Evolutionary conservation across 495 filamentous ascomycete species (phyloP).

Genomic region (Sporormia fimetaria): DNA sequence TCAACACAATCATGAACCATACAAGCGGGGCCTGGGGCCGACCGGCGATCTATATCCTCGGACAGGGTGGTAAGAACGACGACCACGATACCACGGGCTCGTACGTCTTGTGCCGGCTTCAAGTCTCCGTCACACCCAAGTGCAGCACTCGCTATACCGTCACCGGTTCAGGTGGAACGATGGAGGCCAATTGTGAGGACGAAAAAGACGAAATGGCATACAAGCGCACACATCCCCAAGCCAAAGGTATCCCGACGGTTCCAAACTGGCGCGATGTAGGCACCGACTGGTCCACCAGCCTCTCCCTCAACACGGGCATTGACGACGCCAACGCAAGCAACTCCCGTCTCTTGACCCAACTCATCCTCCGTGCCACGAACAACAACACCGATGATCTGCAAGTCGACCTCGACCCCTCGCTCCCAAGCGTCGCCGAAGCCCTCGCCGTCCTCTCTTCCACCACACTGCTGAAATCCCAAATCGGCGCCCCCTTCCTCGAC

Average conservation of each 20-base stretch:
- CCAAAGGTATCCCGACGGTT: constrained; percentile 26
- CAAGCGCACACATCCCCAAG: constrained; percentile 32
- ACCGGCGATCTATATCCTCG: constrained; percentile 53
- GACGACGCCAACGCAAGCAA: constrained; percentile 48
- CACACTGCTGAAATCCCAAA: constrained; percentile 41
- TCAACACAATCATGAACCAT: constrained; percentile 55
- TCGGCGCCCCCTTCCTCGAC: constrained; percentile 21
- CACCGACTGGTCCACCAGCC: constrained; percentile 42
- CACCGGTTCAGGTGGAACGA: constrained; percentile 41
- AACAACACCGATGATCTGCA: constrained; percentile 1
- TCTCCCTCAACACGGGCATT: constrained; percentile 51
- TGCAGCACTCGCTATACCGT: constrained; percentile 55
- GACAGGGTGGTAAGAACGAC: constrained; percentile 31
- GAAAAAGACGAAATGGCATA: constrained; percentile 41
- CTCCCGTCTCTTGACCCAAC: constrained; percentile 50
- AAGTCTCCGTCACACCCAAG: constrained; percentile 43
- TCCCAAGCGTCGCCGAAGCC: constrained; percentile 56
- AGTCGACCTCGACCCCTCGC: constrained; percentile 29
- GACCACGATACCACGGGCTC: constrained; percentile 25
- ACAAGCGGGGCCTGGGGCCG: constrained; percentile 30
- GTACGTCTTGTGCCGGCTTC: constrained; percentile 54
- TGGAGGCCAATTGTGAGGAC: constrained; percentile 50
- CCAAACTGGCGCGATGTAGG: constrained; percentile 51
- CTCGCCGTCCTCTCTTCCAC: constrained; percentile 54
- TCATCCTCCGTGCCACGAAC: constrained; percentile 31